A percentile compares a stretch with the other conserved stretches of the same genome.
These are phyloP conservation scores for Echinochloa phyllopogon DNA, from an alignment of 176 grass and related monocot genomes.

Conservation along the genomic window DNA sequence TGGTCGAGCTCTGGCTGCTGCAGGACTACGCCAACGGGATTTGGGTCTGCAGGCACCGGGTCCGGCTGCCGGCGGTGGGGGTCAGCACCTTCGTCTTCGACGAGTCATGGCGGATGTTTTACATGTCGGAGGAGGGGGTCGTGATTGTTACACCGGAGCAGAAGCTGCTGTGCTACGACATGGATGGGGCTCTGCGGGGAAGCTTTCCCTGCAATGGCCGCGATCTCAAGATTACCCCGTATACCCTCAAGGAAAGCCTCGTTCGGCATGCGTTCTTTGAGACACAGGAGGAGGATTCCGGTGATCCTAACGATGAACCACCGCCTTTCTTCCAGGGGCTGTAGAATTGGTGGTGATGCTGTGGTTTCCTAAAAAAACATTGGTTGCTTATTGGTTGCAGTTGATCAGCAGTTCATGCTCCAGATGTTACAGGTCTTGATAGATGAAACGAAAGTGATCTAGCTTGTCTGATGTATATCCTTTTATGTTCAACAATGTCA, in stretches of 20 bases:
- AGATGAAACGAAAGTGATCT: not conserved
- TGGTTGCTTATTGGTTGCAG: not conserved
- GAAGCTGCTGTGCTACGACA: slow-evolving; percentile 18
- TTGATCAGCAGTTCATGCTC: not conserved
- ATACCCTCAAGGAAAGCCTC: slow-evolving; percentile 23
- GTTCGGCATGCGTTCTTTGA: not conserved
- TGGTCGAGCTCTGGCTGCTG: slow-evolving; percentile 15
- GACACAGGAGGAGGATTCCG: not conserved
- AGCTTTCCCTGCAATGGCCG: not conserved
- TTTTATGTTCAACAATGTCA: not conserved
- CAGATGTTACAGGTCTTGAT: not conserved
- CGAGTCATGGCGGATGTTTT: not conserved
- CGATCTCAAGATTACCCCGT: slow-evolving; percentile 1
- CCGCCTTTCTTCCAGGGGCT: slow-evolving; percentile 24
- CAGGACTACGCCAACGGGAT: not conserved
- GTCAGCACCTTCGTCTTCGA: not conserved
- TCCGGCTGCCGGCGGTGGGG: not conserved
- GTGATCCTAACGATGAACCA: not conserved
- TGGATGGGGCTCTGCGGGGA: not conserved
- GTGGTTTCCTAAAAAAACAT: not conserved
- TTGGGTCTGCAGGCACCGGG: slow-evolving; percentile 2
- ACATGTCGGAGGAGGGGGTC: slow-evolving; percentile 3
- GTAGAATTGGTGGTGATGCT: not conserved
- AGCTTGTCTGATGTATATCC: not conserved
- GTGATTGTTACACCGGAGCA: not conserved